Evolutionary conservation across 179 eudicot genomes (phyloP).

Genomic region (Amaranthus tricolor): DNA sequence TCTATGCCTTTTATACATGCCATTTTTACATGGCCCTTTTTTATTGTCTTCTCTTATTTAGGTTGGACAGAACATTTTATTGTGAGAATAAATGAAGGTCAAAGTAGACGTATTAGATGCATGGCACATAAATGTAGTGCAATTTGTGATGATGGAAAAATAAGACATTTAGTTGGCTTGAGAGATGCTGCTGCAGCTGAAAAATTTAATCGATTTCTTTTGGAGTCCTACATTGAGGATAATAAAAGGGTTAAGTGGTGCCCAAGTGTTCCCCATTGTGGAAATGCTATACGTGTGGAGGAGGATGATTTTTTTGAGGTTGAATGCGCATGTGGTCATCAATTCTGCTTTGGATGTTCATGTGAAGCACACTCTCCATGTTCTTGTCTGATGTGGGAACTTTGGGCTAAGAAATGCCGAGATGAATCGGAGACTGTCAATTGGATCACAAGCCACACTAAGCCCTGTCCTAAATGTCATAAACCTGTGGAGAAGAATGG

Average conservation of each 20-base stretch:
- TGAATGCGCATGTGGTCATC: slow-evolving; percentile 69
- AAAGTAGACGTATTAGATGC: slow-evolving; percentile 66
- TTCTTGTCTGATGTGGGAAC: slow-evolving; percentile 71
- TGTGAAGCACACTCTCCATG: slow-evolving; percentile 78
- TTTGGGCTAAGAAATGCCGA: slow-evolving; percentile 63
- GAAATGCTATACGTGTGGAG: slow-evolving; percentile 70
- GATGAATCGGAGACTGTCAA: slow-evolving; percentile 75
- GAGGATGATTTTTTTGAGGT: slow-evolving; percentile 63
- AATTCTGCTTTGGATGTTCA: slow-evolving; percentile 70
- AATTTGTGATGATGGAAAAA: slow-evolving; percentile 62
- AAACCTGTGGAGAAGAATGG: slow-evolving; percentile 83
- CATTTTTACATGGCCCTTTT: neutral
- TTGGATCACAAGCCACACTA: slow-evolving; percentile 69
- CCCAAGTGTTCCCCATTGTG: slow-evolving; percentile 76
- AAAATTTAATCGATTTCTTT: slow-evolving; percentile 64
- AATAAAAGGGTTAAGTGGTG: slow-evolving; percentile 80
- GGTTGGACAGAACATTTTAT: slow-evolving; percentile 80
- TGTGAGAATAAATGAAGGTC: slow-evolving; percentile 70
- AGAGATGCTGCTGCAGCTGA: slow-evolving; percentile 49
- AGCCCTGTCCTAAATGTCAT: slow-evolving; percentile 65
- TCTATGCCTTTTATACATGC: neutral
- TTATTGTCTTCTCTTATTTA: slow-evolving; percentile 11
- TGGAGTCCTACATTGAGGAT: slow-evolving; percentile 77
- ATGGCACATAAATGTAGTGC: slow-evolving; percentile 66
- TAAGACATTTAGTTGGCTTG: slow-evolving; percentile 44